Evolutionary conservation across 805 yeast genomes (phyloP), one percentile per base, ranked within the genome.

Genomic region (Ogataea salicorniae): DNA sequence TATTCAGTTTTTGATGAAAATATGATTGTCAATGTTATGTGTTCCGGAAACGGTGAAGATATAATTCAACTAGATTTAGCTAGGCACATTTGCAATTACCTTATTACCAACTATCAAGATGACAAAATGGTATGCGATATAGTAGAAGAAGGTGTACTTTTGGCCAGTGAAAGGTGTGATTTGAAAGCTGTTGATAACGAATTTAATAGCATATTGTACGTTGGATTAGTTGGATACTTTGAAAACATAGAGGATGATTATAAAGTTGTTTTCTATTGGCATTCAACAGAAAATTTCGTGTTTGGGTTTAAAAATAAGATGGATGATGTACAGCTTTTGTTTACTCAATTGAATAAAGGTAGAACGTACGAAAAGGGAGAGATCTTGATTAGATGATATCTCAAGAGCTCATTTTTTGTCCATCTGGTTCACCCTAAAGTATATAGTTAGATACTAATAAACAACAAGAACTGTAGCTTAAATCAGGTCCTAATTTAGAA

Each of bases 41-140:
- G 82, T 58, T 73, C 80, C 36, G 84, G 84, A 4, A 76, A 75
- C 55, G 84, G 84, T 2, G 84, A 79, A 52, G 79, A 77, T 47
- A 77, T 79, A 34, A 64, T 77, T 5, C 60, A 61, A 43, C 64
- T 71, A 68, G 72, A 69, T 43, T 56, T 79, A 18, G 74, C 78
- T 3, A 54, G 69, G 34, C 47, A 46, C 13, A 56, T 63, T n/a
- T 61, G 69, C 39, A 35, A 42, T 2, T 50, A 50, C 37, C 14
- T 59, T 6, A 37, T 46, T 3, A n/a, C 23, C 11, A 38, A 50
- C 14, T 46, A 44, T 39, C 39, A 42, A 9, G 20, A 37, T 1
- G 48, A 49, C 15, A 20, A 20, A 14, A 29, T 55, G 38, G 45
- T 51, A 7, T 56, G 62, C 41, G 56, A 57, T 8, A 35, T 57